phyloP scores from a whole-genome alignment of 768 basidiomycete species.

The Termitomyces sp. region DNA sequence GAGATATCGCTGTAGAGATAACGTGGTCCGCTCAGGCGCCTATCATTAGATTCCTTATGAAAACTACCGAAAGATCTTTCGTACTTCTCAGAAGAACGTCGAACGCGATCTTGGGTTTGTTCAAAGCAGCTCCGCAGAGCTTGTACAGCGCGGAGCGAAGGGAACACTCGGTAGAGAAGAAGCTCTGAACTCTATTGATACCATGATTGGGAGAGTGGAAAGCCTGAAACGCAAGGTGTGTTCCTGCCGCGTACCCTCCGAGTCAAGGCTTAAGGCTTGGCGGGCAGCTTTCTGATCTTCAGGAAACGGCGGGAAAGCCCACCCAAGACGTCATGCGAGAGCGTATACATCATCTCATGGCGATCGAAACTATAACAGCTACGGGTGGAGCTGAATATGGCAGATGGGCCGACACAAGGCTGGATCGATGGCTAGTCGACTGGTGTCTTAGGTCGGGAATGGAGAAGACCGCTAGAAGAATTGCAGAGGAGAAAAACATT shows the following conservation, averaged over 20 bases:
- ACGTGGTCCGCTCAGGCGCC: not conserved
- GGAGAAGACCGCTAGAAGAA: conserved; percentile 67
- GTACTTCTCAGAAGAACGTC: conserved; percentile 74
- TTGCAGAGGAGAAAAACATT: conserved; percentile 75
- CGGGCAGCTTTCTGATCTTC: conserved; percentile 42
- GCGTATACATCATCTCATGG: conserved; percentile 67
- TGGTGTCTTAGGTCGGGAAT: conserved; percentile 84
- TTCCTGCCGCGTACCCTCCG: not conserved
- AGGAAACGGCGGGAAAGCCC: conserved; percentile 45
- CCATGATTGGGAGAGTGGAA: conserved; percentile 73
- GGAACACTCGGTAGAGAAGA: conserved; percentile 44
- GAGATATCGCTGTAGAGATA: not conserved
- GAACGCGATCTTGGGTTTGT: conserved; percentile 73
- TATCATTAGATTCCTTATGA: conserved; percentile 76
- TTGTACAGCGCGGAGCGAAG: conserved; percentile 42
- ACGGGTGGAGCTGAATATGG: conserved; percentile 55
- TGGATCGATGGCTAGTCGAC: conserved; percentile 91
- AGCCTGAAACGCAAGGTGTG: conserved; percentile 86
- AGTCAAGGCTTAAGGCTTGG: not conserved
- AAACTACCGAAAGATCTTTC: conserved; percentile 85
- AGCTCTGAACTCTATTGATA: conserved; percentile 59
- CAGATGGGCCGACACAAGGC: conserved; percentile 74
- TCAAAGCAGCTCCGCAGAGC: conserved; percentile 53
- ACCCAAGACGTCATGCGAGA: conserved; percentile 74
- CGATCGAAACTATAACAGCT: conserved; percentile 53